These are phyloP conservation scores for Eremochloa ophiuroides DNA, from an alignment of 176 grass and related monocot species.

Conservation along the genomic window DNA sequence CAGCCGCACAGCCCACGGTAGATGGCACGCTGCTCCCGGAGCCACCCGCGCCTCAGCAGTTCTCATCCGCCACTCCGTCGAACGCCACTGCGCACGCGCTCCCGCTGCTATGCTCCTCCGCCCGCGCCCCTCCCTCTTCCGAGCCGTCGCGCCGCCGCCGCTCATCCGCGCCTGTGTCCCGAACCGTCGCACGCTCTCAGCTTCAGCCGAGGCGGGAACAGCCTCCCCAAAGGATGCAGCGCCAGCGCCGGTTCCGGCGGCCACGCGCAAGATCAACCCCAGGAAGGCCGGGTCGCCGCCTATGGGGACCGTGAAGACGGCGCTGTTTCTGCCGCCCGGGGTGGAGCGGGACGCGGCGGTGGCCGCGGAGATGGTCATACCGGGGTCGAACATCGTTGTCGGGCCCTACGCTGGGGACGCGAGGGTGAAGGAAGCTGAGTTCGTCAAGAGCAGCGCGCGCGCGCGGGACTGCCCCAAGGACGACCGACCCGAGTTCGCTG, in stretches of 20 bases:
- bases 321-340: slow-evolving; percentile 81
- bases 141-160: slow-evolving; percentile 18
- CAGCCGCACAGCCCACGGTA: background rate
- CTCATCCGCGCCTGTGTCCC: slow-evolving; percentile 2
- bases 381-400: slow-evolving; percentile 86
- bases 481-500: slow-evolving; percentile 79
- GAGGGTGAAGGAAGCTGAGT: slow-evolving; percentile 66
- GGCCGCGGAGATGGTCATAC: slow-evolving; percentile 64
- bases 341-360: slow-evolving; percentile 38
- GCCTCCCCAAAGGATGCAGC: background rate
- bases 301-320: slow-evolving; percentile 23
- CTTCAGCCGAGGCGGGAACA: background rate
- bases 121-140: slow-evolving; percentile 28
- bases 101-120: slow-evolving; percentile 41
- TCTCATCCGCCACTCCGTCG: slow-evolving; percentile 31
- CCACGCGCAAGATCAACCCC: background rate
- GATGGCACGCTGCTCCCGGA: background rate
- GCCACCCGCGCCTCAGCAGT: background rate
- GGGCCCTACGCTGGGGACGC: slow-evolving; percentile 82
- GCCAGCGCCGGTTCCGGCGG: background rate
- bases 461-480: slow-evolving; percentile 81
- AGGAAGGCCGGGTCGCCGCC: slow-evolving; percentile 1
- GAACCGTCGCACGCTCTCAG: slow-evolving; percentile 20
- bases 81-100: slow-evolving; percentile 19
- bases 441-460: slow-evolving; percentile 65